Percentiles rank a stretch among this genome's conserved stretches.
These are phyloP conservation scores for Hypoxylon lienhwacheense DNA, from an alignment of 495 filamentous ascomycete species.

Conservation along the genomic window DNA sequence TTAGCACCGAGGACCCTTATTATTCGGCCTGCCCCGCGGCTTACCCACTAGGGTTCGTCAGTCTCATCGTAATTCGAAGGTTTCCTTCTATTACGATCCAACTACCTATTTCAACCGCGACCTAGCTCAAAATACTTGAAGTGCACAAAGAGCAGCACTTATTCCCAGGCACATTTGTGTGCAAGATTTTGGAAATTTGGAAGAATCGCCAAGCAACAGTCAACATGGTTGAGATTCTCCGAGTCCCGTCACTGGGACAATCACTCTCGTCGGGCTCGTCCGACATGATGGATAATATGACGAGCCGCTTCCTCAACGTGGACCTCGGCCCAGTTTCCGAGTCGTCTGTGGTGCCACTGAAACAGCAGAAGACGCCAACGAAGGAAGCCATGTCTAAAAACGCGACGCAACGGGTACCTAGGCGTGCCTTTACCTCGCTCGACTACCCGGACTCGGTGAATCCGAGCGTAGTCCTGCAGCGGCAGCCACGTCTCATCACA, in stretches of 20 bases:
- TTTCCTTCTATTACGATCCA: conserved; percentile 4
- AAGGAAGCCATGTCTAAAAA: conserved; percentile 22
- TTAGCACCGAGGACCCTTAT: conserved; percentile 5
- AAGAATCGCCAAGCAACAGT: conserved; percentile 3
- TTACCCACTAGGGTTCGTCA: conserved; percentile 12
- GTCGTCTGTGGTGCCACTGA: conserved; percentile 14
- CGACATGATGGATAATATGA: conserved; percentile 34
- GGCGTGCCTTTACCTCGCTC: conserved; percentile 25
- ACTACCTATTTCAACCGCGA: conserved; percentile 8
- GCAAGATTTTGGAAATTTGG: conserved; percentile 15
- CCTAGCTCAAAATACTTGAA: not conserved
- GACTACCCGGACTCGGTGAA: conserved; percentile 19
- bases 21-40: conserved; percentile 9
- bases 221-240: conserved; percentile 31
- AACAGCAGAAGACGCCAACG: conserved; percentile 20
- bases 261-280: conserved; percentile 15
- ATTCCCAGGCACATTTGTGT: not conserved
- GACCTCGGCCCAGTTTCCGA: conserved; percentile 34
- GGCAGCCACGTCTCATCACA: conserved; percentile 17
- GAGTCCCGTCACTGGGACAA: conserved; percentile 26
- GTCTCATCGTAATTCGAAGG: conserved; percentile 13
- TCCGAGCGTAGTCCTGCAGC: conserved; percentile 3
- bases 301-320: conserved; percentile 26
- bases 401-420: conserved; percentile 4
- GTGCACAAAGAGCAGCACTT: conserved; percentile 14